Conservation (phyloP, 2,329 filamentous ascomycete genomes). For the Harringtonia lauricola region DNA sequence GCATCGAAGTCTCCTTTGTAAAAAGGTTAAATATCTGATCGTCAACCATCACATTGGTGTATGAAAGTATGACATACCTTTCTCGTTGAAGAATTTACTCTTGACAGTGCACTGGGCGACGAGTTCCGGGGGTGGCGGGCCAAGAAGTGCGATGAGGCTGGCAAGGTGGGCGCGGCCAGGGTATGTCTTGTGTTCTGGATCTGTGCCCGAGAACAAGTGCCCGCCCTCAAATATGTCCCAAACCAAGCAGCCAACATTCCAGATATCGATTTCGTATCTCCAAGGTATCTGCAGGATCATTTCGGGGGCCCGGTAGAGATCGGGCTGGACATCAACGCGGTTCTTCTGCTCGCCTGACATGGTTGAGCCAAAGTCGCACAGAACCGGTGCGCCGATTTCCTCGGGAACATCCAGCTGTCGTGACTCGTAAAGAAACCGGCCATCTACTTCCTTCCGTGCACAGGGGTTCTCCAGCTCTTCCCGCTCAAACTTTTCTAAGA, state of each 20-base stretch:
- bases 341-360: background rate
- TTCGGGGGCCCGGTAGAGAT: background rate
- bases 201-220: background rate
- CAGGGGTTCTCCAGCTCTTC: background rate
- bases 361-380: background rate
- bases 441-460: background rate
- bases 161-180: background rate
- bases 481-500: background rate
- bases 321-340: background rate
- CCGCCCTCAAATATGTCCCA: background rate
- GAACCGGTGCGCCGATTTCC: background rate
- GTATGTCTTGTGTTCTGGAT: background rate
- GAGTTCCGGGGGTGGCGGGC: background rate
- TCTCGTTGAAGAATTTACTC: background rate
- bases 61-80: background rate
- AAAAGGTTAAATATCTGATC: too few species aligned
- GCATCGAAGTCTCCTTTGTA: background rate
- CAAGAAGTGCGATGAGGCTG: background rate
- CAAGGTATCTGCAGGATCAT: background rate
- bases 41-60: background rate
- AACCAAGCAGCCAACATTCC: conserved; percentile 2
- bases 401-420: background rate
- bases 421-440: background rate
- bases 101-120: background rate
- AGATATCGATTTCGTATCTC: conserved; percentile 1